Base-by-base conservation (phyloP, 2,329 filamentous ascomycete genomes). In the Fusarium incarnatum region DNA sequence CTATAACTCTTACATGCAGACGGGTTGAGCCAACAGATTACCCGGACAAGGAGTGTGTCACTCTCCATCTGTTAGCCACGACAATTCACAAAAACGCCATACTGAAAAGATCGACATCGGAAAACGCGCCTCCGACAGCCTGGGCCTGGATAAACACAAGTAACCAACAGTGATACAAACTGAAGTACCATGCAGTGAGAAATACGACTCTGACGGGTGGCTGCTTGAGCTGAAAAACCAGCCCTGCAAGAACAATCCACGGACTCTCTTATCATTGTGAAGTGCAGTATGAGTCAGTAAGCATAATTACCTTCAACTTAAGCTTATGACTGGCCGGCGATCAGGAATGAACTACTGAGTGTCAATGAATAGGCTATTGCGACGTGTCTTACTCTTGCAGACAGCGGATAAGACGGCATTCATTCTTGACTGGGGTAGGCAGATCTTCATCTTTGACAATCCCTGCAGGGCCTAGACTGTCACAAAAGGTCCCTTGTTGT, bases 361-460 rank as follows among this genome's bases (percentile, higher is more conserved):
- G n/a, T n/a, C n/a, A n/a, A n/a, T n/a, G 3, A 48, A 42, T 22
- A 44, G n/a, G 18, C 34, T 30, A 23, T 41, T 57, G 56, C 41
- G 22, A 50, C 62, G 58, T 63, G 63, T 56, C 54, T 54, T 34
- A 22, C 32, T 30, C n/a, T 22, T n/a, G 4, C 12, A 18, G 20
- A 15, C 34, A 37, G 32, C 68, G 68, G 68, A 55, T 71, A 71
- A 56, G 28, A 61, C 68, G 68, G 68, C 68, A 71, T 41, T 22
- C 22, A 37, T 37, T 15, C 40, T 40, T 23, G 44, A 52, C 53
- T 44, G 25, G 60, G 54, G 46, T 53, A 37, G 54, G 60, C 42
- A 68, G 65, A 69, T 66, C 60, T 56, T 54, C 49, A 56, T 60
- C 64, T 60, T 15, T 56, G 28, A 22, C 20, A 61, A 57, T 62